Evolutionary conservation across 208 protist genomes (phyloP).

Genomic region (Trypanosoma platydactyli): DNA sequence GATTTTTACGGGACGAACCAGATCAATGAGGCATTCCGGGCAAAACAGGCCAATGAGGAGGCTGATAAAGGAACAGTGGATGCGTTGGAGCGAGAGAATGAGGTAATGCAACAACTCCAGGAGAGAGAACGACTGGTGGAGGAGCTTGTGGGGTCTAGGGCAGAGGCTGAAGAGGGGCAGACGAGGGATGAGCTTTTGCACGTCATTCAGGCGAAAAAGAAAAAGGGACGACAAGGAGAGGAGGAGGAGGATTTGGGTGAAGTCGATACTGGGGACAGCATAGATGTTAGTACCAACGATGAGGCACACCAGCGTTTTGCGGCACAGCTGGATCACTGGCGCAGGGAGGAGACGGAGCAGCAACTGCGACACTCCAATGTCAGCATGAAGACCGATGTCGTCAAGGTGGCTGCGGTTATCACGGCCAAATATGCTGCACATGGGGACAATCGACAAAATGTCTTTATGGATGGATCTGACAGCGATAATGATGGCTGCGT

Average conservation of each 20-base stretch:
- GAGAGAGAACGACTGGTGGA: slow-evolving; percentile 69
- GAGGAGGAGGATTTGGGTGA: background rate
- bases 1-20: slow-evolving; percentile 72
- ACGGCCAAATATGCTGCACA: slow-evolving; percentile 13
- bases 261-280: background rate
- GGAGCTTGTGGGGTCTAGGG: slow-evolving; percentile 56
- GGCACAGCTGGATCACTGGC: slow-evolving; percentile 23
- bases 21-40: slow-evolving; percentile 55
- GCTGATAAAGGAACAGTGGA: slow-evolving; percentile 62
- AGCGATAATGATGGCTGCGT: background rate
- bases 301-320: slow-evolving; percentile 37
- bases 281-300: slow-evolving; percentile 9
- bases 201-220: slow-evolving; percentile 18
- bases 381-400: background rate
- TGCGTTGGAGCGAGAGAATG: slow-evolving; percentile 78
- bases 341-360: slow-evolving; percentile 10
- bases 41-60: slow-evolving; percentile 51
- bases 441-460: slow-evolving; percentile 17
- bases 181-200: slow-evolving; percentile 41
- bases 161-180: slow-evolving; percentile 34
- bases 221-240: background rate
- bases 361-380: slow-evolving; percentile 1
- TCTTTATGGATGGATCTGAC: slow-evolving; percentile 25
- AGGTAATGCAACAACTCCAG: slow-evolving; percentile 53
- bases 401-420: slow-evolving; percentile 21